These are phyloP conservation scores for Corniculantispora saksenae DNA, from an alignment of 2,329 filamentous ascomycete species.

Conservation along the genomic window DNA sequence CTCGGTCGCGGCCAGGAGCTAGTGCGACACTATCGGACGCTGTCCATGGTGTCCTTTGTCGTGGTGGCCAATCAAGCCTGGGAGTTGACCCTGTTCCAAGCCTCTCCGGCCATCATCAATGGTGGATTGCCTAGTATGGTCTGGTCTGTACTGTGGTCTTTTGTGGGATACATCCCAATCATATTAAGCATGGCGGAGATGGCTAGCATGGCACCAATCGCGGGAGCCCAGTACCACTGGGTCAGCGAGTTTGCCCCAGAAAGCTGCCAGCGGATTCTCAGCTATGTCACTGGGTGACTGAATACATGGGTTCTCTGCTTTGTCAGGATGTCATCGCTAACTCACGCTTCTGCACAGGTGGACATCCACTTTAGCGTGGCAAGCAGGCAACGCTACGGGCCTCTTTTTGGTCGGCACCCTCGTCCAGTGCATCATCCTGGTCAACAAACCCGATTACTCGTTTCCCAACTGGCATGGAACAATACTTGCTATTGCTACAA, in stretches of 20 bases:
- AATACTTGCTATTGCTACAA: slow-evolving; percentile 43
- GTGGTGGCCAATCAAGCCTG: no score
- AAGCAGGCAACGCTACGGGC: slow-evolving; percentile 33
- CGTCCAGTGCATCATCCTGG: no score
- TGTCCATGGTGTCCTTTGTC: no score
- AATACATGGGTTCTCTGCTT: background rate
- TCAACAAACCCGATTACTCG: no score
- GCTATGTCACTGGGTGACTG: slow-evolving; percentile 39
- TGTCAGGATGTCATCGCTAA: no score
- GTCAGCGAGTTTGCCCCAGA: slow-evolving; percentile 50
- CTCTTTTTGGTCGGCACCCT: no score
- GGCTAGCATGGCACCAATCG: slow-evolving; percentile 51
- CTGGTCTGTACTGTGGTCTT: slow-evolving; percentile 37
- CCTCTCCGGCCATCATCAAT: no score
- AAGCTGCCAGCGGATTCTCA: slow-evolving; percentile 48
- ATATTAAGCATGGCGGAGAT: slow-evolving; percentile 45
- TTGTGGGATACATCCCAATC: slow-evolving; percentile 34
- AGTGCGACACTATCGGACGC: no score
- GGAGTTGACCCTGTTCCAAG: no score
- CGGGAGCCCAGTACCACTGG: slow-evolving; percentile 57
- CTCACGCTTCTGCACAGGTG: no score
- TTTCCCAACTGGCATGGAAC: slow-evolving; percentile 41
- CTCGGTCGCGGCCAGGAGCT: no score
- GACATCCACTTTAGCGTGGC: slow-evolving; percentile 30
- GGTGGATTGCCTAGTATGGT: slow-evolving; percentile 35